A percentile compares a stretch with the other conserved stretches of the same genome.
These are phyloP conservation scores for Penicillium alfredii DNA, from an alignment of 495 filamentous ascomycete genomes.

Conservation along the genomic window DNA sequence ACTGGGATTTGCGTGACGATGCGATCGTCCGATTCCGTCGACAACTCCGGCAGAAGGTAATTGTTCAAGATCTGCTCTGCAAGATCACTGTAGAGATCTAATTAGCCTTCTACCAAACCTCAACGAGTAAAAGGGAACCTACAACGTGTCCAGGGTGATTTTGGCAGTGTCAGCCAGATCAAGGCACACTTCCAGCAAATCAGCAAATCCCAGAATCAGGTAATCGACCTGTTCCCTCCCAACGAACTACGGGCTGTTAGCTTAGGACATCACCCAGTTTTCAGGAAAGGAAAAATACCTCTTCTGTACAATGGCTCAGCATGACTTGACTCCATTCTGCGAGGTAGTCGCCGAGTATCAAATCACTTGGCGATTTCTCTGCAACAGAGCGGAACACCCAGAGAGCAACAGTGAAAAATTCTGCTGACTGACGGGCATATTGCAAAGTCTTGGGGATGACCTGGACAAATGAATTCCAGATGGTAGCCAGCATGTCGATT, in stretches of 20 bases:
- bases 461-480: conserved; percentile 49
- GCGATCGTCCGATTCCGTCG: conserved; percentile 19
- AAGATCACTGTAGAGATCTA: conserved; percentile 33
- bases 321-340: conserved; percentile 50
- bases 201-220: conserved; percentile 42
- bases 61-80: conserved; percentile 56
- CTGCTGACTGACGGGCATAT: conserved; percentile 41
- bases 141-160: conserved; percentile 42
- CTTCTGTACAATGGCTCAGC: conserved; percentile 46
- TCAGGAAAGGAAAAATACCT: conserved; percentile 25
- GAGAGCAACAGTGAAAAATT: conserved; percentile 52
- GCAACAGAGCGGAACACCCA: conserved; percentile 51
- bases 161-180: conserved; percentile 41
- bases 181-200: conserved; percentile 44
- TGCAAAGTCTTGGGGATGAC: conserved; percentile 42
- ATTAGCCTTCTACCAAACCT: too few relatives aligned
- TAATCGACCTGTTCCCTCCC: conserved; percentile 46
- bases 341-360: conserved; percentile 49
- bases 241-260: conserved; percentile 34
- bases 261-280: background rate
- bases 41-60: conserved; percentile 64
- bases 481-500: conserved; percentile 38
- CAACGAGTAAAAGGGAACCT: conserved; percentile 1
- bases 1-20: conserved; percentile 39
- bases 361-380: conserved; percentile 39